Percentiles rank a stretch among this genome's conserved stretches.
Evolutionary conservation across 2,329 filamentous ascomycete genomes (phyloP).

Genomic region (Exophiala xenobiotica): DNA sequence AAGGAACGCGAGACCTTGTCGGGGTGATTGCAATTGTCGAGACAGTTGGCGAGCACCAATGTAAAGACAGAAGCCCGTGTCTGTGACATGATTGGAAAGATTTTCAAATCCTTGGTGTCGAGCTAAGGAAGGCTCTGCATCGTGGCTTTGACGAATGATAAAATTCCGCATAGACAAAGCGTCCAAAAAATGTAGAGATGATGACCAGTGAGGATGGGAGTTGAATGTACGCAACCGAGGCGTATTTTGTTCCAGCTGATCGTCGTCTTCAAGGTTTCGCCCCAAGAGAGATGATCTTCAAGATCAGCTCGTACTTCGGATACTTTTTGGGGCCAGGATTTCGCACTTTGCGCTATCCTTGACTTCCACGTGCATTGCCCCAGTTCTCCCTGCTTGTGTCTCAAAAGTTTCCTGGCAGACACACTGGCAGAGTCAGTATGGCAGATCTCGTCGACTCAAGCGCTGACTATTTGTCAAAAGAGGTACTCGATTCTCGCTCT

Average conservation of each 20-base stretch:
- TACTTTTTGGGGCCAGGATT: background rate
- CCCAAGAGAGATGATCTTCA: background rate
- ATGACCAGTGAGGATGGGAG: background rate
- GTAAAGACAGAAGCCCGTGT: background rate
- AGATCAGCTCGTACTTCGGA: constrained; percentile 1
- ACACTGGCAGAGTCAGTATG: too few relatives aligned
- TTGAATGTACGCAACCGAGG: background rate
- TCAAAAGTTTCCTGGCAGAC: background rate
- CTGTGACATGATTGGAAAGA: background rate
- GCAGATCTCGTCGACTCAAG: too few relatives aligned
- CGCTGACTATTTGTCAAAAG: too few relatives aligned
- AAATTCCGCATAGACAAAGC: background rate
- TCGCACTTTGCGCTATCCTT: background rate
- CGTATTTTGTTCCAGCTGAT: background rate
- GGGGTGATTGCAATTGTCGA: background rate
- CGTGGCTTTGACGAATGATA: background rate
- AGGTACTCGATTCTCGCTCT: too few relatives aligned
- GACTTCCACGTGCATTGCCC: background rate
- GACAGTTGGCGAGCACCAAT: background rate
- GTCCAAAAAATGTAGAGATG: background rate
- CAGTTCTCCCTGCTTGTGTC: background rate
- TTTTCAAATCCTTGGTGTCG: background rate
- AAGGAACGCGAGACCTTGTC: too few relatives aligned
- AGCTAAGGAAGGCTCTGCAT: background rate
- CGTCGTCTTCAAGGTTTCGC: background rate